Conservation (phyloP, 75 land plant species). For the Pinus albicaulis region DNA sequence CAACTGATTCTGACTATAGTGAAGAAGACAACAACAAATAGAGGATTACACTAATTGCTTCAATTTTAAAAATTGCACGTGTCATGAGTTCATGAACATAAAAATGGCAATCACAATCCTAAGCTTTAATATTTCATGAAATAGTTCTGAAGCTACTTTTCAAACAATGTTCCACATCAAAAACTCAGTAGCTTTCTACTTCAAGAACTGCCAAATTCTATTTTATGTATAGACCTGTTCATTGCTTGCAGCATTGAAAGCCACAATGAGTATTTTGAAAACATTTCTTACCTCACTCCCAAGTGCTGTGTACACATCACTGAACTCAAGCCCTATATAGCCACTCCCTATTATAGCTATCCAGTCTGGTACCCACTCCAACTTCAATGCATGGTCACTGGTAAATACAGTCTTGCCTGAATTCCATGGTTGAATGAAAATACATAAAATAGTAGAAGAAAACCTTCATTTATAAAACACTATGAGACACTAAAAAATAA, state of each 20-base stretch:
- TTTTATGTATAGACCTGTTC: neutral
- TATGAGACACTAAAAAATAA: neutral
- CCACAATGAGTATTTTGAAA: neutral
- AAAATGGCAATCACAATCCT: neutral
- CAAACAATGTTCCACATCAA: neutral
- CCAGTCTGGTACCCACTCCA: constrained; percentile 99
- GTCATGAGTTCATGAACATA: no score
- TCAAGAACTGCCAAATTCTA: neutral
- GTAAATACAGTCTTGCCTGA: constrained; percentile 98
- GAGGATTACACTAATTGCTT: neutral
- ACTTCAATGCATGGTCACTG: constrained; percentile 98
- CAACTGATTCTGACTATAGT: no score
- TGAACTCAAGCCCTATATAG: constrained; percentile 98
- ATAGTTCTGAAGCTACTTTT: neutral
- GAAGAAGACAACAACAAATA: no score
- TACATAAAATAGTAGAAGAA: neutral
- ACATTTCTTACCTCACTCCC: constrained; percentile 86
- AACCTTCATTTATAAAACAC: neutral
- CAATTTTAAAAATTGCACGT: neutral
- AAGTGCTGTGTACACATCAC: constrained; percentile 99
- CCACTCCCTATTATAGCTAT: constrained; percentile 99
- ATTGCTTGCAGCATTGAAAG: neutral
- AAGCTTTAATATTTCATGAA: neutral
- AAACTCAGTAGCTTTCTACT: neutral
- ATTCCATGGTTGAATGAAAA: neutral